These are phyloP conservation scores for Salvia miltiorrhiza DNA, from an alignment of 257 asterid genomes.

Conservation along the genomic window DNA sequence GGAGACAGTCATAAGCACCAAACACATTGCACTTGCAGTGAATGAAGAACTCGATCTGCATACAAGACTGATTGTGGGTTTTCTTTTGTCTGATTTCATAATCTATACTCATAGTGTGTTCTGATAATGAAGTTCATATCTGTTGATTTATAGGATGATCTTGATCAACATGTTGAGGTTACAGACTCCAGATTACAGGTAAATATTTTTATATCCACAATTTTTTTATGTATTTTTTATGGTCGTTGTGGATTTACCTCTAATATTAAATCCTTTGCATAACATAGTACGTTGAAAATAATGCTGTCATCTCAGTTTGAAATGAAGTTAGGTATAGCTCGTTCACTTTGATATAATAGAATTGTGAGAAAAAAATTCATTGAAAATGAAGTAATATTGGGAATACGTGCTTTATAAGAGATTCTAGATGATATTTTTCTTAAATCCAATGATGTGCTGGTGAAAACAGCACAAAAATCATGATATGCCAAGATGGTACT, in stretches of 20 bases:
- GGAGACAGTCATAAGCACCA: constrained; percentile 87
- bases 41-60: constrained; percentile 92
- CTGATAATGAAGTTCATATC: constrained; percentile 8
- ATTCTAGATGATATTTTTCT: not conserved
- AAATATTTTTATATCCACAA: constrained; percentile 14
- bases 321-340: not conserved
- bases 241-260: not conserved
- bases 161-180: constrained; percentile 77
- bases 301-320: not conserved
- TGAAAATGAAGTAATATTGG: not conserved
- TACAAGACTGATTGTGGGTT: constrained; percentile 79
- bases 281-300: not conserved
- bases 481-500: not conserved
- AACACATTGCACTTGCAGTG: constrained; percentile 92
- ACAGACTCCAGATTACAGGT: constrained; percentile 87
- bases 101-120: not conserved
- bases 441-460: not conserved
- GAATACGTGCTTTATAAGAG: not conserved
- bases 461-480: not conserved
- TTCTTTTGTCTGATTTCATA: constrained; percentile 15
- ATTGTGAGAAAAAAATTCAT: not conserved
- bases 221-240: not conserved
- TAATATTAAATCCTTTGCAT: not conserved
- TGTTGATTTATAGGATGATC: constrained; percentile 55
- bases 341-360: not conserved